Base-by-base conservation (phyloP, 2,329 filamentous ascomycete species). In the Magnaporthiopsis poae region DNA sequence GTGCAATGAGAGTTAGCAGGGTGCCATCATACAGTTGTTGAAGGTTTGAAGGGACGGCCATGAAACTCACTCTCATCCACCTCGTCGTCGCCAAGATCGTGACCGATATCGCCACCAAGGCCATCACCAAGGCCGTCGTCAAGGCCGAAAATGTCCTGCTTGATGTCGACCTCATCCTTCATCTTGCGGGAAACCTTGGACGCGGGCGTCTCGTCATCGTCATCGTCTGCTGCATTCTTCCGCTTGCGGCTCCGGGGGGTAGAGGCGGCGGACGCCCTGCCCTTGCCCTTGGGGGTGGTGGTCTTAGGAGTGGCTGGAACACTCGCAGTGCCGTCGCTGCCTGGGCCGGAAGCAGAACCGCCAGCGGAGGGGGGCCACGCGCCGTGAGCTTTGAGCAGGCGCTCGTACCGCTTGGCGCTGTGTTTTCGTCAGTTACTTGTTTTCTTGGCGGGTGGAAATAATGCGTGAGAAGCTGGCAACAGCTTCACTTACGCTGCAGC, bases 391-490 rank as follows among this genome's bases (percentile, higher is more conserved):
- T 64, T 64, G 13, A 64, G 62, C 7, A 90, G 81, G 39, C 88
- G 84, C 75, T 88, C 86, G 71, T 88, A 90, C 70, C 88, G 80
- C 76, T 90, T 90, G 69, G 86, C 84, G 1, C 88, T 90, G 71
- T 36, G 25, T 56, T 2, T 60, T 31, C 35, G 9, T 39, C 13
- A 65, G 60, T 21, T 15, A 15, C n/a, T 15, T 29, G 12, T 36
- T 60, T 33, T 52, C n/a, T 5, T 56, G 8, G 8, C 46, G 46
- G 4, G 2, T 56, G 5, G 39, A 56, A 31, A n/a, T n/a, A 7
- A 36, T n/a, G 8, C 29, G 11, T 13, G 29, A 27, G n/a, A n/a
- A 21, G 4, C 46, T 56, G 11, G 4, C 9, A 36, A 29, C 15
- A 27, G 9, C 9, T n/a, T 62, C 3, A 83, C 88, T 81, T 82